A percentile compares a stretch with the other conserved stretches of the same genome.
Evolutionary conservation across 2,329 filamentous ascomycete species (phyloP).

Genomic region (Zymoseptoria tritici): DNA sequence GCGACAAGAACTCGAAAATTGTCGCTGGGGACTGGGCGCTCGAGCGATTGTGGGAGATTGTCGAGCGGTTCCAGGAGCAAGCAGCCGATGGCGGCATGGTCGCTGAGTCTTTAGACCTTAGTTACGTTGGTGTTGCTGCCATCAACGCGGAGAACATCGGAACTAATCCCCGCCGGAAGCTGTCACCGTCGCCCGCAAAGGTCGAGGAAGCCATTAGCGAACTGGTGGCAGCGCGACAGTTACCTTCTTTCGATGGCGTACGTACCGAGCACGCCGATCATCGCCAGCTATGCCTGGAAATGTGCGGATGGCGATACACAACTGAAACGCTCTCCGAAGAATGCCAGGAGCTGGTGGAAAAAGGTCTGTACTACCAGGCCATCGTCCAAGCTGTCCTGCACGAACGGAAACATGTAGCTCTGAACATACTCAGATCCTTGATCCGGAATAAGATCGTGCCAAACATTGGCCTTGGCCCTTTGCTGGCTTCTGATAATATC

Average conservation of each 20-base stretch:
- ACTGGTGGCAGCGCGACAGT: conserved; percentile 55
- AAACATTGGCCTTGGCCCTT: conserved; percentile 42
- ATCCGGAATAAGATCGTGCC: conserved; percentile 61
- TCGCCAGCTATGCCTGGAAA: conserved; percentile 65
- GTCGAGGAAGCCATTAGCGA: conserved; percentile 46
- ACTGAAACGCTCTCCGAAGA: conserved; percentile 42
- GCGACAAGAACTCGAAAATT: conserved; percentile 57
- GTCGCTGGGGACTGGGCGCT: conserved; percentile 66
- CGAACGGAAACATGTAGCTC: conserved; percentile 59
- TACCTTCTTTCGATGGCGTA: conserved; percentile 57
- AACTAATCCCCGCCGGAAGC: conserved; percentile 18
- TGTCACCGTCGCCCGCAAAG: conserved; percentile 17
- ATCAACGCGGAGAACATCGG: conserved; percentile 63
- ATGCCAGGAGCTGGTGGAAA: conserved; percentile 45
- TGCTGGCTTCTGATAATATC: conserved; percentile 42
- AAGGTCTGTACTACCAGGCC: conserved; percentile 61
- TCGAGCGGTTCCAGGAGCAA: conserved; percentile 58
- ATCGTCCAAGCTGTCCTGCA: conserved; percentile 70
- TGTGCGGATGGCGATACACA: conserved; percentile 64
- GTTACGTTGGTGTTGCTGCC: conserved; percentile 65
- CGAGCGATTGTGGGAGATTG: conserved; percentile 71
- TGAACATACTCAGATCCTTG: conserved; percentile 61
- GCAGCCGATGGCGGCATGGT: conserved; percentile 64
- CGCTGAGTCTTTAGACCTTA: conserved; percentile 59
- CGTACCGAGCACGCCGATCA: conserved; percentile 61